phyloP scores from a whole-genome alignment of 2,329 filamentous ascomycete species.

The Fusarium sp. region DNA sequence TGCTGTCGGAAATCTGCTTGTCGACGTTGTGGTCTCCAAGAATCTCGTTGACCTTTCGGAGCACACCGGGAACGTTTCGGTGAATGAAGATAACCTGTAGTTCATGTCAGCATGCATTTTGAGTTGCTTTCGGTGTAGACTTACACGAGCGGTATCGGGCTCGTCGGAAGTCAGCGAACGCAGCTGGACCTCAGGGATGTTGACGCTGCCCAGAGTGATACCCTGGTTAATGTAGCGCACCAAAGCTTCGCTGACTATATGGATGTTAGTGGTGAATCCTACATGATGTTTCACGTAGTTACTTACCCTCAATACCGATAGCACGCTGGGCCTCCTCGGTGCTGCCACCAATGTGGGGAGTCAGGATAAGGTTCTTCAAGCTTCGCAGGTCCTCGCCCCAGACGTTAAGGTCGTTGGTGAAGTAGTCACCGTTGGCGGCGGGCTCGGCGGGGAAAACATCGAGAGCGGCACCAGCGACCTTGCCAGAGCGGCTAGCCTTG shows the following conservation, averaged over 20 bases:
- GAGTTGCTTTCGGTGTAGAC: conserved; percentile 4
- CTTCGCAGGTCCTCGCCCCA: conserved; percentile 88
- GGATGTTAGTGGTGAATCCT: conserved; percentile 21
- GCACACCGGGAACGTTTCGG: conserved; percentile 93
- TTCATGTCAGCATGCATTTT: conserved; percentile 25
- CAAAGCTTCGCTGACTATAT: conserved; percentile 80
- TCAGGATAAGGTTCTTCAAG: conserved; percentile 92
- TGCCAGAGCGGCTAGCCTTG: conserved; percentile 84
- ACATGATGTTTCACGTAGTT: neutral
- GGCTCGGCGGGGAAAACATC: conserved; percentile 97
- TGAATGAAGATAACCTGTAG: conserved; percentile 89
- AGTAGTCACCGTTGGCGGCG: conserved; percentile 93
- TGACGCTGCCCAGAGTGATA: conserved; percentile 89
- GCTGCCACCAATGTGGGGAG: conserved; percentile 96
- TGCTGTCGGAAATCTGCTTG: conserved; percentile 97
- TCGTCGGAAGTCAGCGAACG: conserved; percentile 92
- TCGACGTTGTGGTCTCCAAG: conserved; percentile 96
- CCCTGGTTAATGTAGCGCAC: conserved; percentile 97
- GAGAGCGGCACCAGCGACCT: conserved; percentile 92
- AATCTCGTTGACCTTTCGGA: conserved; percentile 94
- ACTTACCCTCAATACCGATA: conserved; percentile 84
- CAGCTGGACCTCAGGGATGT: conserved; percentile 93
- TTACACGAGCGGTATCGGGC: conserved; percentile 83
- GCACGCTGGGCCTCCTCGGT: conserved; percentile 97
- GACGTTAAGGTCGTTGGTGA: conserved; percentile 82